Evolutionary conservation across 495 filamentous ascomycete species (phyloP).

Genomic region (Hypoxylon cercidicola): DNA sequence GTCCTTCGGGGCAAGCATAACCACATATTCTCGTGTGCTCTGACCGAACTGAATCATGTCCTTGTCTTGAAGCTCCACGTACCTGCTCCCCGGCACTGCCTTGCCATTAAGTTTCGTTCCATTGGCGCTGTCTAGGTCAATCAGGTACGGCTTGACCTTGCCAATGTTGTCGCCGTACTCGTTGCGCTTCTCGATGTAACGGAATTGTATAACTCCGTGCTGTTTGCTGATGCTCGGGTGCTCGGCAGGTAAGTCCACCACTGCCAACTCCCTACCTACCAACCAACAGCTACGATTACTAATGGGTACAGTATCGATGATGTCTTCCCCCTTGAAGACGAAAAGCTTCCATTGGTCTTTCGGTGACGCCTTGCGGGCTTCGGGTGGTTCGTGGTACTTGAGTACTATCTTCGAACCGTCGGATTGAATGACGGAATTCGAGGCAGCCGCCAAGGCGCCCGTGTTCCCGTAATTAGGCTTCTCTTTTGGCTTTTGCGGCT

Average conservation of each 20-base stretch:
- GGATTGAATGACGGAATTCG: constrained; percentile 80
- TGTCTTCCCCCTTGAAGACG: constrained; percentile 85
- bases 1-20: constrained; percentile 71
- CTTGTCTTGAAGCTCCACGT: constrained; percentile 85
- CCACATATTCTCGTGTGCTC: constrained; percentile 86
- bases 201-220: constrained; percentile 94
- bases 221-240: constrained; percentile 94
- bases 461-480: constrained; percentile 87
- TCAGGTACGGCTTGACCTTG: constrained; percentile 86
- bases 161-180: constrained; percentile 86
- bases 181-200: constrained; percentile 81
- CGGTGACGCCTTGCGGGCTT: constrained; percentile 85
- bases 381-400: constrained; percentile 95
- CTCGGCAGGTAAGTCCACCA: constrained; percentile 86
- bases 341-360: constrained; percentile 89
- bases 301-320: constrained; percentile 83
- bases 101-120: constrained; percentile 86
- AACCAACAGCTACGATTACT: constrained; percentile 86
- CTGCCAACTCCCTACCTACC: constrained; percentile 77
- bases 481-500: constrained; percentile 73
- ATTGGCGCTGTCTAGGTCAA: constrained; percentile 95
- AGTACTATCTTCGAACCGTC: constrained; percentile 75
- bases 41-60: constrained; percentile 89
- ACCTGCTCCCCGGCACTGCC: constrained; percentile 75
- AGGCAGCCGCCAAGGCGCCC: constrained; percentile 85